Evolutionary conservation across 176 grass and related monocot species (phyloP).

Genomic region (Cenchrus fungigraminus): DNA sequence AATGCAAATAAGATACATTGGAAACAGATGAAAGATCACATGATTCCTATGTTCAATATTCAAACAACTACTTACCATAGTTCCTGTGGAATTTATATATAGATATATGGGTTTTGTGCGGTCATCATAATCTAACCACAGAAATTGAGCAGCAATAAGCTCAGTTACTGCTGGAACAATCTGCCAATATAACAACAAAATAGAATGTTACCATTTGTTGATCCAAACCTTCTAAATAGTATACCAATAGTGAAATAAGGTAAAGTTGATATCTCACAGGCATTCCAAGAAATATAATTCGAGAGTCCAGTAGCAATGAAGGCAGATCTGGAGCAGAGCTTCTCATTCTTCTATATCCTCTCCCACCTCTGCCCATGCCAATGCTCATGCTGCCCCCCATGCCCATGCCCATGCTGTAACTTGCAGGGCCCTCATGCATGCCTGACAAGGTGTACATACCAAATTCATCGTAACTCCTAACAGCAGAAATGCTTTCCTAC

Average conservation of each 20-base stretch:
- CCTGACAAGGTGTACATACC: conserved; percentile 74
- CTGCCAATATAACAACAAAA: conserved; percentile 33
- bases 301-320: conserved; percentile 79
- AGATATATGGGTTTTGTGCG: conserved; percentile 89
- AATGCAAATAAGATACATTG: neutral
- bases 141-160: conserved; percentile 86
- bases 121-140: conserved; percentile 81
- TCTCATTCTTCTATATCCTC: conserved; percentile 70
- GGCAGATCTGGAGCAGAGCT: conserved; percentile 87
- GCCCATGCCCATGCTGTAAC: conserved; percentile 70
- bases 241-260: neutral
- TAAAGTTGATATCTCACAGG: conserved; percentile 55
- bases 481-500: conserved; percentile 78
- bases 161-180: conserved; percentile 72
- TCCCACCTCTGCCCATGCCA: conserved; percentile 67
- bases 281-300: conserved; percentile 90
- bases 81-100: conserved; percentile 78
- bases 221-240: conserved; percentile 7
- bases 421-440: conserved; percentile 57
- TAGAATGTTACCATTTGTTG: neutral
- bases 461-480: conserved; percentile 72
- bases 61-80: conserved; percentile 52
- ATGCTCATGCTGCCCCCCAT: conserved; percentile 54
- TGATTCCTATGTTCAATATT: neutral
- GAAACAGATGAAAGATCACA: neutral